Evolutionary conservation across 2,329 filamentous ascomycete genomes (phyloP).

Genomic region (Proliferodiscus dingleyae): DNA sequence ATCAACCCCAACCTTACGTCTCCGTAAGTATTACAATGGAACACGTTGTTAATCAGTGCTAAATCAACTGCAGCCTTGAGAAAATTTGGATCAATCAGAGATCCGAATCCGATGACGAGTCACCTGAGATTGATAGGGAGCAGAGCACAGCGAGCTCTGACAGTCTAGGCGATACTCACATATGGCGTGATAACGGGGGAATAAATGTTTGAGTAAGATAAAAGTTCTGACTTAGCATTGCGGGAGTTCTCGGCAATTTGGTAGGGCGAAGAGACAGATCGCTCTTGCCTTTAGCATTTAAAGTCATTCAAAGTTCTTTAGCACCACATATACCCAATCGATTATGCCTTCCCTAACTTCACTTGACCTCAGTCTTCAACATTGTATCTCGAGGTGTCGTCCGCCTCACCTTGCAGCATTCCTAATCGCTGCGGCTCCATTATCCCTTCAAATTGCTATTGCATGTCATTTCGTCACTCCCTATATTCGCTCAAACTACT

Average conservation of each 20-base stretch:
- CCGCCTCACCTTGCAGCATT: neutral
- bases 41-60: slow-evolving; percentile 6
- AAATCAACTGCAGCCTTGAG: slow-evolving; percentile 46
- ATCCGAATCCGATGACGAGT: slow-evolving; percentile 15
- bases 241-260: slow-evolving; percentile 13
- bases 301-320: slow-evolving; percentile 9
- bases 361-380: neutral
- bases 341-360: slow-evolving; percentile 1
- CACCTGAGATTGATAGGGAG: slow-evolving; percentile 19
- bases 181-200: slow-evolving; percentile 40
- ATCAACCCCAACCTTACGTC: slow-evolving; percentile 70
- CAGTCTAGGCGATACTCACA: slow-evolving; percentile 46
- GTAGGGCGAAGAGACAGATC: neutral
- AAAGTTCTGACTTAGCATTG: neutral
- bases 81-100: slow-evolving; percentile 57
- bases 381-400: neutral
- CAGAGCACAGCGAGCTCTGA: slow-evolving; percentile 40
- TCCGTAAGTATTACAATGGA: slow-evolving; percentile 47
- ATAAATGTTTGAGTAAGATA: slow-evolving; percentile 26
- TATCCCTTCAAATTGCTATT: neutral
- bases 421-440: neutral
- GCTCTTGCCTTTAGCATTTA: slow-evolving; percentile 12
- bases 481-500: neutral
- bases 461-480: neutral
- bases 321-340: neutral